Percentiles rank a stretch among this genome's conserved stretches.
These are phyloP conservation scores for Trifolium pratense DNA, from an alignment of 306 rosid genomes.

Conservation along the genomic window DNA sequence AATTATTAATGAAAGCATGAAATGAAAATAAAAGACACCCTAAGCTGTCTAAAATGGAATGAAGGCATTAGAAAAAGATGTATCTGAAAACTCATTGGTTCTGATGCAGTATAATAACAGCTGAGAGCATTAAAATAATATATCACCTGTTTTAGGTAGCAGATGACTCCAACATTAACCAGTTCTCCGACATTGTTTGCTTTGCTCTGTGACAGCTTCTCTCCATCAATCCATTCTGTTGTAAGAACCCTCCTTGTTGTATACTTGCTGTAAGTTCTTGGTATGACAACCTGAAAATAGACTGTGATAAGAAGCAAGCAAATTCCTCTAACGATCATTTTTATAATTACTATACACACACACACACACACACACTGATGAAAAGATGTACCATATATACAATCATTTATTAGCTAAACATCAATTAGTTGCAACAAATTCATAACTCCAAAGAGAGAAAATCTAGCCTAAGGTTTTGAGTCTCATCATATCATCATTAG, in stretches of 20 bases:
- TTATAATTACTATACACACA: conserved; percentile 1
- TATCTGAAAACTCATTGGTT: conserved; percentile 14
- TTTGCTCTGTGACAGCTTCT: conserved; percentile 92
- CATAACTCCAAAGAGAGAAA: conserved; percentile 8
- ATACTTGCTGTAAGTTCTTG: conserved; percentile 78
- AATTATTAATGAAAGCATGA: neutral
- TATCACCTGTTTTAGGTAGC: conserved; percentile 93
- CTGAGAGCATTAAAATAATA: conserved; percentile 26
- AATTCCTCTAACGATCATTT: conserved; percentile 31
- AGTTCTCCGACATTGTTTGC: conserved; percentile 96
- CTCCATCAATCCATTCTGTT: conserved; percentile 91
- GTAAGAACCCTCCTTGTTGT: conserved; percentile 98
- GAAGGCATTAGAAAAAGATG: conserved; percentile 11
- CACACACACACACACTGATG: conserved; percentile 10
- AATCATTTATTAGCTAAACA: conserved; percentile 1
- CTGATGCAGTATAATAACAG: conserved; percentile 15
- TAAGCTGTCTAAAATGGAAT: conserved; percentile 24
- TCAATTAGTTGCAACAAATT: conserved; percentile 14
- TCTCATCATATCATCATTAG: conserved; percentile 7
- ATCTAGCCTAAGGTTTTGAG: conserved; percentile 23
- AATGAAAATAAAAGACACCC: conserved; percentile 11
- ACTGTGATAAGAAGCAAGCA: conserved; percentile 42
- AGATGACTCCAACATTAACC: conserved; percentile 98
- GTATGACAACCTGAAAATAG: conserved; percentile 83
- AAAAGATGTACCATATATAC: conserved; percentile 5